Base-by-base conservation (phyloP, 345 rosid genomes). In the Aethionema arabicum region DNA sequence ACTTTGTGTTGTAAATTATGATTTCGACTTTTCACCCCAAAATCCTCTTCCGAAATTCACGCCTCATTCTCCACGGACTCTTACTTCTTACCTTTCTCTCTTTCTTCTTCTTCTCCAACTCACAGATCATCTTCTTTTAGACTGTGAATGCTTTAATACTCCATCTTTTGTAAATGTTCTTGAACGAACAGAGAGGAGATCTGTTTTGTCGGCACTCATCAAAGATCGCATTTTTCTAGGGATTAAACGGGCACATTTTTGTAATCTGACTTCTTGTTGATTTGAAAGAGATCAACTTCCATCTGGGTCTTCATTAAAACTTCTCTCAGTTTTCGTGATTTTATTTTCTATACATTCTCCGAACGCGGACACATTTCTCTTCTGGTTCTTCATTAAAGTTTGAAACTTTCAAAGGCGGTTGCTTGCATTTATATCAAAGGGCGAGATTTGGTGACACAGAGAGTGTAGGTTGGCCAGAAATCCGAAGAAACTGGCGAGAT, bases 401-500 rank as follows among this genome's bases (percentile, higher is more conserved):
- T 12, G 16, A 16, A n/a, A 4, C 10, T 44, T 46, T 55, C 60
- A 8, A 54, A 39, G 8, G 60, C 29, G 13, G 4, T 29, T 44
- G 31, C 4, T 54, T 37, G 1, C 46, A 13, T 36, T 44, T 35
- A 15, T 33, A 31, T 42, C 32, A 4, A 46, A 10, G 35, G 47
- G 12, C 4, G 68, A 52, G 60, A 46, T 64, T 42, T 35, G 52
- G 42, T 11, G n/a, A 11, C 27, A 9, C 44, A 8, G 8, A 40
- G 44, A 11, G n/a, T 11, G n/a, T 4, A 12, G 14, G 42, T 48
- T 35, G 50, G 49, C 11, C 1, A 53, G 61, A 35, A 31, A 61
- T 39, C 41, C n/a, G 41, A 51, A 43, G 53, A 61, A 69, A 40
- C 74, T 61, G 68, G 63, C 63, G 59, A 70, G 8, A 56, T 11